Base-by-base conservation (phyloP, 1,139 yeast genomes). In the Pichia sp. region DNA sequence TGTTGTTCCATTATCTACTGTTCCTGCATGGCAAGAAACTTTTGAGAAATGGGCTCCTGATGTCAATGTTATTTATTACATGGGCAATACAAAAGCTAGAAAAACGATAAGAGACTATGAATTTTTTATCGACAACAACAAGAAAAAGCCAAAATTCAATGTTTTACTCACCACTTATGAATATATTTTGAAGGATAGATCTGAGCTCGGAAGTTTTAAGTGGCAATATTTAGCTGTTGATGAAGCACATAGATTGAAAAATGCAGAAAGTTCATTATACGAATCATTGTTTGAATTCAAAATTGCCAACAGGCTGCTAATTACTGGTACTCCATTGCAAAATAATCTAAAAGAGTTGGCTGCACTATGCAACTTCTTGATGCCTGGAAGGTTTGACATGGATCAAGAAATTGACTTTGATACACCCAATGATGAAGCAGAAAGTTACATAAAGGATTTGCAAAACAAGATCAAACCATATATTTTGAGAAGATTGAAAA, bases 11-110 rank as follows among this genome's bases (percentile, higher is more conserved):
- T 75, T 95, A 59, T 89, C 97, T 1, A 95, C 99, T 0, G 84
- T 95, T 55, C 97, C 98, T 1, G 96, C 99, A 0, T 95, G 99
- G 99, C 98, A 93, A 73, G 99, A 95, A 67, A 95, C 99, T 2
- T 87, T 95, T 70, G 99, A 93, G 65, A 82, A 85, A 66, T 95
- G 99, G 99, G 82, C 99, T 0, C 98, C 99, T 1, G 99, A 92
- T 69, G 77, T 95, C 57, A 93, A 95, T 69, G 89, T 93, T 71
- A 82, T 93, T 59, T 90, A 90, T 65, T 93, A 93, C 67, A 78
- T 92, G 75, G 99, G 99, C 52, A 95, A 95, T 68, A 85, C 95
- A 41, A 82, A 84, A 66, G 86, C 98, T 1, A 82, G 99, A 66
- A 80, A 81, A 61, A 84, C 82, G 1, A 88, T 93, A 43, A 79